Evolutionary conservation across 257 asterid genomes (phyloP).

Genomic region (Sherardia arvensis): DNA sequence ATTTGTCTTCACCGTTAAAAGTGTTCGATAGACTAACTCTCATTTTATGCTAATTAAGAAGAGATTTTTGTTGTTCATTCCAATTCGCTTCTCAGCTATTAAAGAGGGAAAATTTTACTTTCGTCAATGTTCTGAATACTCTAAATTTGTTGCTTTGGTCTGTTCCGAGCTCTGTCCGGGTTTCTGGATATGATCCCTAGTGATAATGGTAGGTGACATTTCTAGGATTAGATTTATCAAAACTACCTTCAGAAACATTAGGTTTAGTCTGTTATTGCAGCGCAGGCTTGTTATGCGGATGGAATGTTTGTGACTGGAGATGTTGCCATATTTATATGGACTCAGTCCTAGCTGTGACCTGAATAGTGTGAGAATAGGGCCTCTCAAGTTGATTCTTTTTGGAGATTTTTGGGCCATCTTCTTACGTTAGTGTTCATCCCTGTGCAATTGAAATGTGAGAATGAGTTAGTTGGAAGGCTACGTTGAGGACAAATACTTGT

Average conservation of each 20-base stretch:
- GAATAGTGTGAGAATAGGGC: conserved; percentile 33
- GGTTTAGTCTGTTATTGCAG: conserved; percentile 31
- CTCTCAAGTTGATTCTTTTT: conserved; percentile 28
- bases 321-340: conserved; percentile 33
- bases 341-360: conserved; percentile 19
- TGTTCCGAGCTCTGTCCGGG: neutral
- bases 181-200: conserved; percentile 2
- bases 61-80: neutral
- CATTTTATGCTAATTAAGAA: neutral
- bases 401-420: conserved; percentile 26
- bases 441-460: conserved; percentile 26
- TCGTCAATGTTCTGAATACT: neutral
- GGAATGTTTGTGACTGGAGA: conserved; percentile 25
- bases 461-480: conserved; percentile 36
- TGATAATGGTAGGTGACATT: conserved; percentile 4
- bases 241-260: conserved; percentile 19
- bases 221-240: conserved; percentile 16
- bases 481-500: conserved; percentile 20
- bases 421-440: conserved; percentile 20
- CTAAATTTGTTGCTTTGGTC: neutral
- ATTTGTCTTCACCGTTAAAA: no score
- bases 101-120: neutral
- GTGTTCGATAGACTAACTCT: neutral
- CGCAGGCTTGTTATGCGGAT: conserved; percentile 41
- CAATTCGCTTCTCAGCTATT: neutral